A percentile compares a stretch with the other conserved stretches of the same genome.
Evolutionary conservation across 495 filamentous ascomycete genomes (phyloP).

Genomic region (Neurospora sp.): DNA sequence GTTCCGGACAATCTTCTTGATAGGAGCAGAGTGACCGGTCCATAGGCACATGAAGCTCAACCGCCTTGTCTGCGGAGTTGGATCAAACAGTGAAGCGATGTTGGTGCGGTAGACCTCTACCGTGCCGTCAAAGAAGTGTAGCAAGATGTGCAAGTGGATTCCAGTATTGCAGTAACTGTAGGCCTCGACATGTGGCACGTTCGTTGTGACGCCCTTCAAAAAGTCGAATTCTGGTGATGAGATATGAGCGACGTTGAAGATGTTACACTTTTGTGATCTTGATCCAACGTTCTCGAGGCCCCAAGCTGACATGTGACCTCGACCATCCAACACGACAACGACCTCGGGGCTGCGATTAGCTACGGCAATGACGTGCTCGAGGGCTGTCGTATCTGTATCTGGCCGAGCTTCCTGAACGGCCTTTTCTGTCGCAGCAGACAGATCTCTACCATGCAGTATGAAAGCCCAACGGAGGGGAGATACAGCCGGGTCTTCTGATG

Average conservation of each 20-base stretch:
- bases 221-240: slow-evolving; percentile 56
- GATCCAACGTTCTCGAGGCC: slow-evolving; percentile 82
- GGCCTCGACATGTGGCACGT: slow-evolving; percentile 55
- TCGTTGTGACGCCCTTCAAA: slow-evolving; percentile 28
- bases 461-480: slow-evolving; percentile 58
- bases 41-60: slow-evolving; percentile 52
- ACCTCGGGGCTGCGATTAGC: slow-evolving; percentile 81
- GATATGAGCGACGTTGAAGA: slow-evolving; percentile 84
- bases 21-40: slow-evolving; percentile 73
- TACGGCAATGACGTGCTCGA: slow-evolving; percentile 80
- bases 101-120: slow-evolving; percentile 73
- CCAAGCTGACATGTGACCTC: slow-evolving; percentile 88
- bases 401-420: slow-evolving; percentile 51
- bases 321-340: slow-evolving; percentile 73
- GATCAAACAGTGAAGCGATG: slow-evolving; percentile 74
- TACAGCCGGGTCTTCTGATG: slow-evolving; percentile 14
- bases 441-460: slow-evolving; percentile 75
- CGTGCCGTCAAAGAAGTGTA: slow-evolving; percentile 79
- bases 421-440: slow-evolving; percentile 63
- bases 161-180: slow-evolving; percentile 58
- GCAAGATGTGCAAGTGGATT: slow-evolving; percentile 61
- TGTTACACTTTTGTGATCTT: slow-evolving; percentile 54
- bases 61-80: slow-evolving; percentile 54
- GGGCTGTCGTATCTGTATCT: slow-evolving; percentile 50
- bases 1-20: slow-evolving; percentile 80